Evolutionary conservation across 23 red algal species (phyloP), one percentile per base, ranked within the genome.

Genomic region (Gracilaria domingensis): DNA sequence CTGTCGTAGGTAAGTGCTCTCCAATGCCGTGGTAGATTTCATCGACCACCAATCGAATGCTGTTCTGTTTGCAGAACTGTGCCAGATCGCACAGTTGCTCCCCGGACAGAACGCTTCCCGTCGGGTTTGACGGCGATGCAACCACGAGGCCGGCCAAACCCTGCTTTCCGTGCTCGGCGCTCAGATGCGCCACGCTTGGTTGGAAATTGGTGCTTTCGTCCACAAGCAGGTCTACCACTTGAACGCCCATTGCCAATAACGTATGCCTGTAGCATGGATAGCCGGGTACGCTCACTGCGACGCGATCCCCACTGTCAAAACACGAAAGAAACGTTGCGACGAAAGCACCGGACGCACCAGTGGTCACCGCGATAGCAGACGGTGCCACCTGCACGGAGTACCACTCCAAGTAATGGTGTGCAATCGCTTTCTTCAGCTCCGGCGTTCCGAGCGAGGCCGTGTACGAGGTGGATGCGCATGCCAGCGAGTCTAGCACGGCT

Each of bases 21-120:
- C 74, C 47, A 30, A 92, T 92, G 33, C 88, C 76, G 64, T 92
- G 88, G 66, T 92, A 92, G 62, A 92, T 84, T 44, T 92, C 88
- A 58, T 92, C 88, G 9, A 82, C 65, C 25, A 92, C 66, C 29
- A 92, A 61, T 29, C 79, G 37, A 12, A 92, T 71, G 59, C 55
- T 38, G 12, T 75, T 45, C 12, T 66, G 35, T 11, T 48, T 25
- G 64, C 77, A 83, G 38, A 71, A 92, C 0, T 21, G 30, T 14
- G 88, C 88, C 26, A 92, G 62, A 33, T 36, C 20, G 35, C 34
- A 23, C 1, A 92, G 78, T 2, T 58, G 28, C 26, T 21, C 44
- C n/a, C 0, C 42, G 44, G 79, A 45, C 49, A 92, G 44, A 4
- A 72, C 65, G 34, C 74, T 51, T 44, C 88, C 88, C 18, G 88